Evolutionary conservation across 1,284 basidiomycete genomes (phyloP), one percentile per base, ranked within the genome.

Genomic region (Tilletiopsis washingtonensis): DNA sequence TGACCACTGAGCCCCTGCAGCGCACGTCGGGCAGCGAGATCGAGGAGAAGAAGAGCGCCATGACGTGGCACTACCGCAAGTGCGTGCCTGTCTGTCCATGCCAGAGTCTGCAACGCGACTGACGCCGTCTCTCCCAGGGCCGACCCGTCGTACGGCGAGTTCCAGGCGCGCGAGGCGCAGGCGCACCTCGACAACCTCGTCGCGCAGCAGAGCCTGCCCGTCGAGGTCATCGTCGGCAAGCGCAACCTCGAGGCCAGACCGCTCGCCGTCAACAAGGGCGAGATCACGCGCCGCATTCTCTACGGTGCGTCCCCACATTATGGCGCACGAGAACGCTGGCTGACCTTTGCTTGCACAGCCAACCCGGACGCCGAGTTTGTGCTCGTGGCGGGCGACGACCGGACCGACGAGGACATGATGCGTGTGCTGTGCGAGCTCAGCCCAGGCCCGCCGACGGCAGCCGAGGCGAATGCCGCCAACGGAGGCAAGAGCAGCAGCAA

Each of bases 201-300:
- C 1, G 52, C 75, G 42, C 58, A 61, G 36, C 62, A 66, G 50
- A 63, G 64, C n/a, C 45, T 71, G 26, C 59, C 74, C 7, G 71
- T 75, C 49, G 71, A 76, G 52, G 73, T 67, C 38, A 58, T 76
- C 21, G 74, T 77, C 19, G 93, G 93, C 29, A 97, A 97, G 79
- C 97, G 96, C 83, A 97, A 96, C 75, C 80, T 98, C 46, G 93
- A 98, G 77, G 91, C 96, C 21, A 83, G 93, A 51, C 93, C 91
- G 32, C 80, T 87, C 49, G 91, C 90, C 0, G 82, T 96, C 64
- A 97, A 96, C 80, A 96, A 98, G 81, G 93, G 93, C 51, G 93
- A 97, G 78, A 97, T 97, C 67, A 91, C 96, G 63, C 90, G 91
- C 78, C 79, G 91, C 41, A 84, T 97, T 51, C 73, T 96, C 53